These are phyloP conservation scores for Botrytis squamosa DNA, from an alignment of 2,329 filamentous ascomycete species.

Conservation along the genomic window DNA sequence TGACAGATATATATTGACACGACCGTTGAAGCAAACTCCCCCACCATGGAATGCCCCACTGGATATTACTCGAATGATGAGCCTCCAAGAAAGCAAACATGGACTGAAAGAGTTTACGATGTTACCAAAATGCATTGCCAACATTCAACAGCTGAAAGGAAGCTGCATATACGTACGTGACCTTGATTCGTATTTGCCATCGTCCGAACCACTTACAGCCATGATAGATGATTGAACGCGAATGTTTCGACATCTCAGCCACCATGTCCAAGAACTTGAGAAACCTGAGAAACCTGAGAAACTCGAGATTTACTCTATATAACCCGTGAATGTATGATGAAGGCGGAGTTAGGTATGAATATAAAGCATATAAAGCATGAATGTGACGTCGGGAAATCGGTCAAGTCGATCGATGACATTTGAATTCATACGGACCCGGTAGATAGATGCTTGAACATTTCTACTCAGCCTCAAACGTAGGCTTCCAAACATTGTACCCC, in stretches of 20 bases:
- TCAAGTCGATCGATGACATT: neutral
- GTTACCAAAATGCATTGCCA: neutral
- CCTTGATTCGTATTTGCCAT: neutral
- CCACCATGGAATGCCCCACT: neutral
- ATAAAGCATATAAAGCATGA: neutral
- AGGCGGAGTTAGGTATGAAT: neutral
- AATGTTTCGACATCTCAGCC: neutral
- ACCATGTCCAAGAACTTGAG: neutral
- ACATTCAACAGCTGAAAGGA: neutral
- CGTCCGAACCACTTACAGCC: neutral
- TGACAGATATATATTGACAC: neutral
- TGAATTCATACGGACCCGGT: neutral
- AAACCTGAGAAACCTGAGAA: too few species aligned
- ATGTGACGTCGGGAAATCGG: neutral
- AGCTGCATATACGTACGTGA: neutral
- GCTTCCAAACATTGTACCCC: neutral
- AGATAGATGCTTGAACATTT: neutral
- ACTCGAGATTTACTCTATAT: neutral
- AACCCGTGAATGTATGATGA: neutral
- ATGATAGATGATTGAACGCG: neutral
- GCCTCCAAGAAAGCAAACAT: neutral
- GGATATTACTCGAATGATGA: neutral
- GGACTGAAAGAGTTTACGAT: neutral
- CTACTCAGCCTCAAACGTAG: slow-evolving; percentile 9
- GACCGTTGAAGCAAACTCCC: neutral